Conservation (phyloP, 768 basidiomycete species). For the Wakefieldia striispora region DNA sequence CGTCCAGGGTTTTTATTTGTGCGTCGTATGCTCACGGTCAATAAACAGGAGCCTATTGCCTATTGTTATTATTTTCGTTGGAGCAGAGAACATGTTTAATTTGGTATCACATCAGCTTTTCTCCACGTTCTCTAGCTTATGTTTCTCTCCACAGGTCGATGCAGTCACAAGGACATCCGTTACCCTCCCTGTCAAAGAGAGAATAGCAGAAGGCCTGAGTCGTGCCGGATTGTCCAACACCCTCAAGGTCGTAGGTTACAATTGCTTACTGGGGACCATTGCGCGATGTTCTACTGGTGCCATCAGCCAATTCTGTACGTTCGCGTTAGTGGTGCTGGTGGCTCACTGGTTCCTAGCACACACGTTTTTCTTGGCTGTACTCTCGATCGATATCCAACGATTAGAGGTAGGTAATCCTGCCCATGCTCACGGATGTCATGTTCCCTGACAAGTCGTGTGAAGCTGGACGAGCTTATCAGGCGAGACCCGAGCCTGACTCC, state of each 20-base stretch:
- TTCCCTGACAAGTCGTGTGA: conserved; percentile 13
- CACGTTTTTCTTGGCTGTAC: conserved; percentile 91
- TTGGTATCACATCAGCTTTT: conserved; percentile 52
- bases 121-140: conserved; percentile 22
- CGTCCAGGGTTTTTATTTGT: conserved; percentile 20
- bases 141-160: conserved; percentile 57
- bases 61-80: conserved; percentile 92
- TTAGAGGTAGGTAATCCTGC: conserved; percentile 58
- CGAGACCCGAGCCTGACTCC: conserved; percentile 63
- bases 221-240: conserved; percentile 90
- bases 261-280: conserved; percentile 72
- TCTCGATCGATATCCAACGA: conserved; percentile 94
- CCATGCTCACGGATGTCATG: not conserved
- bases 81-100: conserved; percentile 97
- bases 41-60: conserved; percentile 76
- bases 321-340: conserved; percentile 90
- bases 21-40: conserved; percentile 6
- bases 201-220: conserved; percentile 88
- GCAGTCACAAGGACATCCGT: conserved; percentile 83
- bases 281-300: conserved; percentile 74
- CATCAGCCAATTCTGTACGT: conserved; percentile 89
- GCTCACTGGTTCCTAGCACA: conserved; percentile 98
- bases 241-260: conserved; percentile 87
- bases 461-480: conserved; percentile 84
- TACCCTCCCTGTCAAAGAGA: conserved; percentile 84